These are phyloP conservation scores for Phytophthora cactorum DNA, from an alignment of 352 stramenopile genomes.

Conservation along the genomic window DNA sequence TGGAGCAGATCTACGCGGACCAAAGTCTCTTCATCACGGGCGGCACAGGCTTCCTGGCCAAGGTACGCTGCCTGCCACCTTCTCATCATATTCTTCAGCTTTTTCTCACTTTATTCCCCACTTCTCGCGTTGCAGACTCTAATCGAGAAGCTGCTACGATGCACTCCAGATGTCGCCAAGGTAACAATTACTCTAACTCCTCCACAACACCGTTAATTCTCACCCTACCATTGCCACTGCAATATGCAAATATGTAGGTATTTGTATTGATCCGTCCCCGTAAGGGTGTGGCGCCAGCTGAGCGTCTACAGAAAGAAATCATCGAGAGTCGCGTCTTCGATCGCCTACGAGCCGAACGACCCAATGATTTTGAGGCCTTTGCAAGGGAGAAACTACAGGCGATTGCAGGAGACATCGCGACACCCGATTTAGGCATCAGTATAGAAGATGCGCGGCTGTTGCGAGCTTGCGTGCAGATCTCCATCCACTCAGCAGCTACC, in stretches of 20 bases:
- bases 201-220: slow-evolving; percentile 5
- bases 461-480: slow-evolving; percentile 58
- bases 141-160: slow-evolving; percentile 85
- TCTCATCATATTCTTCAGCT: neutral
- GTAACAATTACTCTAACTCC: slow-evolving; percentile 24
- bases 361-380: slow-evolving; percentile 56
- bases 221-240: neutral
- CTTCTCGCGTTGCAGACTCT: slow-evolving; percentile 46
- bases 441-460: slow-evolving; percentile 50
- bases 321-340: slow-evolving; percentile 80
- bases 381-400: slow-evolving; percentile 63
- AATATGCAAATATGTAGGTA: slow-evolving; percentile 40
- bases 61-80: slow-evolving; percentile 38
- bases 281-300: slow-evolving; percentile 63
- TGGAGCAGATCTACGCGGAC: slow-evolving; percentile 64
- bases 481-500: slow-evolving; percentile 86
- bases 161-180: slow-evolving; percentile 59
- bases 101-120: slow-evolving; percentile 7
- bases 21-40: slow-evolving; percentile 87
- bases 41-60: slow-evolving; percentile 87
- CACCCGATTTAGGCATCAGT: slow-evolving; percentile 63
- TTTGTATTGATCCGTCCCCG: slow-evolving; percentile 81
- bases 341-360: slow-evolving; percentile 58
- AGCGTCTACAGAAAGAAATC: slow-evolving; percentile 78
- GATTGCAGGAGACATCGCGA: slow-evolving; percentile 76